Conservation (phyloP, 805 yeast species). For the Candida morakotiae region DNA sequence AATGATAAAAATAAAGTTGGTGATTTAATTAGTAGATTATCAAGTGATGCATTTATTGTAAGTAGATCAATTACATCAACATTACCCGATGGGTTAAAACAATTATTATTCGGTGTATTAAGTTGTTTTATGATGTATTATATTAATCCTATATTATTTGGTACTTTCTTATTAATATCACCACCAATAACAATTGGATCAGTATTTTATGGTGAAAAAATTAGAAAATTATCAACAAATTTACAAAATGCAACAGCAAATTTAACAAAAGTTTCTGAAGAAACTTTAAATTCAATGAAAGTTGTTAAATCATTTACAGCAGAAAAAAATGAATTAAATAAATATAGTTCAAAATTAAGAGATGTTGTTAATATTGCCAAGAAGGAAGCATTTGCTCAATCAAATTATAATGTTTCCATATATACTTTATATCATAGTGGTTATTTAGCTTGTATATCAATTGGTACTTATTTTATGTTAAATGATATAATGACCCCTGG, state of each 20-base stretch:
- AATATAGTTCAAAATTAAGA: slow-evolving; percentile 35
- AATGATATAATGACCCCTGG: slow-evolving; percentile 45
- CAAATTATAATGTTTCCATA: slow-evolving; percentile 40
- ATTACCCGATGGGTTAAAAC: slow-evolving; percentile 43
- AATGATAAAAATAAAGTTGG: slow-evolving; percentile 43
- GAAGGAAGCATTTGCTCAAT: slow-evolving; percentile 42
- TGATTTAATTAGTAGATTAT: slow-evolving; percentile 40
- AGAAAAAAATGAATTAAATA: slow-evolving; percentile 36
- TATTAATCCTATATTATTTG: slow-evolving; percentile 39
- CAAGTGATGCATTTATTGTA: slow-evolving; percentile 45
- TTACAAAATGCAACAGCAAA: slow-evolving; percentile 44
- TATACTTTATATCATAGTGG: slow-evolving; percentile 41
- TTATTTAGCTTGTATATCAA: slow-evolving; percentile 38
- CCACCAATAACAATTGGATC: slow-evolving; percentile 45
- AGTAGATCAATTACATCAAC: slow-evolving; percentile 40
- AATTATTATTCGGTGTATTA: slow-evolving; percentile 37
- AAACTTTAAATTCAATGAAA: slow-evolving; percentile 39
- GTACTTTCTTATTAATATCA: slow-evolving; percentile 41
- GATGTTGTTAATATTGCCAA: slow-evolving; percentile 39
- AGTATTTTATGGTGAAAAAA: slow-evolving; percentile 43
- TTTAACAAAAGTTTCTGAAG: slow-evolving; percentile 40
- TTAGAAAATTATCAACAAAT: slow-evolving; percentile 35
- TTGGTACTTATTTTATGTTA: slow-evolving; percentile 39
- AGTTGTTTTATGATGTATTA: slow-evolving; percentile 42
- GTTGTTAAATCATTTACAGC: slow-evolving; percentile 42